Base-by-base conservation (phyloP, 139 green algal genomes). In the Chlorella sorokiniana region DNA sequence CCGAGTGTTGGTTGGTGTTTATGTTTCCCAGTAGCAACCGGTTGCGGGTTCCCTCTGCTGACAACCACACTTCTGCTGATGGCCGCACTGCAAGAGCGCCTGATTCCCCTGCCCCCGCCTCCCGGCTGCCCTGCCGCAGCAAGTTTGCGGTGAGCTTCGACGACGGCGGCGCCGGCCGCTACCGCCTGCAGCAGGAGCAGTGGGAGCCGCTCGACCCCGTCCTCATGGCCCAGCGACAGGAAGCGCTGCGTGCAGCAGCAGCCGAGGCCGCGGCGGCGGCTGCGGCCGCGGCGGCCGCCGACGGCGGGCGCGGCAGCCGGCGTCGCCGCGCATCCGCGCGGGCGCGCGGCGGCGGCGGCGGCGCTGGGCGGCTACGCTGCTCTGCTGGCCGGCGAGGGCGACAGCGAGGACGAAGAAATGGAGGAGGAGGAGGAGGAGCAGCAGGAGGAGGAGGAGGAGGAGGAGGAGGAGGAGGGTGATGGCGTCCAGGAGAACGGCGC, bases 61-160 rank as follows among this genome's bases (percentile, higher is more conserved):
- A n/a, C n/a, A n/a, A n/a, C n/a, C n/a, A n/a, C n/a, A 65, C 56
- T 65, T 22, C 6, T 22, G 18, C 16, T 56, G 14, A 56, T 11
- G 48, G 48, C 62, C 14, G 31, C 62, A 29, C 63, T 44, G n/a
- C 23, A 4, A 27, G 27, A 3, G 1, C 38, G 23, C 38, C 65
- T 27, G 41, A 4, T 41, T 4, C 41, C 23, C 33, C 6, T 2
- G 16, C 18, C 27, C 35, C 51, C n/a, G 18, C 56, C 56, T 31
- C 56, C 16, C 22, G 6, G 29, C 18, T n/a, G 6, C 6, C 56
- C 23, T 65, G 56, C 37, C 25, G 73, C 73, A 79, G 73, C 73
- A 79, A 79, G 73, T 79, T 79, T 68, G 59, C 54, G 1, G 14
- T 79, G 9, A 69, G 31, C 25, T 79, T 79, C 54, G 73, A 79